Conservation (phyloP, 768 basidiomycete species). For the Suillus americanus region DNA sequence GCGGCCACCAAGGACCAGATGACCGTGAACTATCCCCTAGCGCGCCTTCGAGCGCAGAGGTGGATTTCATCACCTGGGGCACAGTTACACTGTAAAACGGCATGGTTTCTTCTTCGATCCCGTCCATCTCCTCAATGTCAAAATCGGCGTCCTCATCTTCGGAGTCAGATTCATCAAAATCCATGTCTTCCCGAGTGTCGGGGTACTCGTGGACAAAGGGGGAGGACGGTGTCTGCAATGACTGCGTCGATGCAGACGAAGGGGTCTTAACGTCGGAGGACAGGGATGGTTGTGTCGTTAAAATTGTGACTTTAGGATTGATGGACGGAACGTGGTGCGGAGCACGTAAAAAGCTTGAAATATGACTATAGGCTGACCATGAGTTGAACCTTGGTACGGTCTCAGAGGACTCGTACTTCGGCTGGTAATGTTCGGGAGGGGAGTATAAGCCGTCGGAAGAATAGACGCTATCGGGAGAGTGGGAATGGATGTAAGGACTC, state of each 20-base stretch:
- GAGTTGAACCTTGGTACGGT: slow-evolving; percentile 10
- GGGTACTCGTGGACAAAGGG: slow-evolving; percentile 23
- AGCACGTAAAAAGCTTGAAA: slow-evolving; percentile 11
- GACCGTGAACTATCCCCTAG: slow-evolving; percentile 24
- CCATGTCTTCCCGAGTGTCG: slow-evolving; percentile 18
- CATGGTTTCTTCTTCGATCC: slow-evolving; percentile 21
- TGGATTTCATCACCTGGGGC: slow-evolving; percentile 29
- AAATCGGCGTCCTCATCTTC: slow-evolving; percentile 31
- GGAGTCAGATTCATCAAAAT: slow-evolving; percentile 32
- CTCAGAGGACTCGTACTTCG: slow-evolving; percentile 19
- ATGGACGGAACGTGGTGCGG: slow-evolving; percentile 18
- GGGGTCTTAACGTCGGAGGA: slow-evolving; percentile 31
- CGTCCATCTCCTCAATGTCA: slow-evolving; percentile 35
- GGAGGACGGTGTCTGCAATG: slow-evolving; percentile 31
- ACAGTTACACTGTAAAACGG: slow-evolving; percentile 21
- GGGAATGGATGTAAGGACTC: slow-evolving; percentile 26
- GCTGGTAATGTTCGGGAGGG: slow-evolving; percentile 22
- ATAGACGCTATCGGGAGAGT: slow-evolving; percentile 18
- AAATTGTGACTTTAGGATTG: slow-evolving; percentile 29
- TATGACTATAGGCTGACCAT: slow-evolving; percentile 22
- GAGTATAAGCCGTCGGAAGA: slow-evolving; percentile 21
- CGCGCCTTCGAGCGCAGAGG: slow-evolving; percentile 32
- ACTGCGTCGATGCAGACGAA: slow-evolving; percentile 31
- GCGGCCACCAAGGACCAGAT: slow-evolving; percentile 11
- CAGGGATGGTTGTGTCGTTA: slow-evolving; percentile 20